Evolutionary conservation across 331 rosid genomes (phyloP).

Genomic region (Pyracantha coccinea): DNA sequence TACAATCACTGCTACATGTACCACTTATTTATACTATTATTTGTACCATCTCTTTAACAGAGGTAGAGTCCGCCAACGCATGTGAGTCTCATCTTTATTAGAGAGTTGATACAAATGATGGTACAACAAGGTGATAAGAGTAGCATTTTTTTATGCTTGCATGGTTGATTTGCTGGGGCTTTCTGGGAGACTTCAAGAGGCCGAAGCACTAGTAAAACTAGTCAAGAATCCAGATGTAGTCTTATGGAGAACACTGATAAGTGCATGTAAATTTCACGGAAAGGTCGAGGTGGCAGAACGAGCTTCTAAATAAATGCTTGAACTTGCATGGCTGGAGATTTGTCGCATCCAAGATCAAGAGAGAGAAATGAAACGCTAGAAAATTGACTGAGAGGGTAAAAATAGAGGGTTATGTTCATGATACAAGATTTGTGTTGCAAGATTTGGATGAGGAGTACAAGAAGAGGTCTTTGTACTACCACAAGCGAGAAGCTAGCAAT

Average conservation of each 20-base stretch:
- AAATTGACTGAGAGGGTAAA: slow-evolving; percentile 33
- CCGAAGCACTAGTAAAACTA: slow-evolving; percentile 40
- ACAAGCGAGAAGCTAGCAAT: slow-evolving; percentile 61
- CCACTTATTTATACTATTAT: no score
- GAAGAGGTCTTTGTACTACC: slow-evolving; percentile 41
- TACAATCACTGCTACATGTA: no score
- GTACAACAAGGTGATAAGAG: no score
- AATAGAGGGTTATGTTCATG: slow-evolving; percentile 46
- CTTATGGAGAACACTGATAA: slow-evolving; percentile 57
- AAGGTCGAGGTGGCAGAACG: slow-evolving; percentile 58
- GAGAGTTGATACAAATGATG: no score
- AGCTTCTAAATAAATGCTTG: slow-evolving; percentile 29
- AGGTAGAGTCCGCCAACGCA: no score
- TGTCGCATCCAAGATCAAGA: slow-evolving; percentile 44
- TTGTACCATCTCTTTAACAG: no score
- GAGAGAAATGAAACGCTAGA: slow-evolving; percentile 34
- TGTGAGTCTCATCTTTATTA: no score
- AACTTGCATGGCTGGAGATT: slow-evolving; percentile 64
- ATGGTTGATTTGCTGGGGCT: slow-evolving; percentile 60
- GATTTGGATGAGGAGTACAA: slow-evolving; percentile 49
- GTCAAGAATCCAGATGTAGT: slow-evolving; percentile 49
- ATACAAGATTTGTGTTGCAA: slow-evolving; percentile 53
- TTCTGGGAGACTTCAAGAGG: slow-evolving; percentile 54
- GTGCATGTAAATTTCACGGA: slow-evolving; percentile 49
- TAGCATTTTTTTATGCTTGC: slow-evolving; percentile 8